Evolutionary conservation across 2,329 filamentous ascomycete species (phyloP).

Genomic region (Calonectria multiphialidica): DNA sequence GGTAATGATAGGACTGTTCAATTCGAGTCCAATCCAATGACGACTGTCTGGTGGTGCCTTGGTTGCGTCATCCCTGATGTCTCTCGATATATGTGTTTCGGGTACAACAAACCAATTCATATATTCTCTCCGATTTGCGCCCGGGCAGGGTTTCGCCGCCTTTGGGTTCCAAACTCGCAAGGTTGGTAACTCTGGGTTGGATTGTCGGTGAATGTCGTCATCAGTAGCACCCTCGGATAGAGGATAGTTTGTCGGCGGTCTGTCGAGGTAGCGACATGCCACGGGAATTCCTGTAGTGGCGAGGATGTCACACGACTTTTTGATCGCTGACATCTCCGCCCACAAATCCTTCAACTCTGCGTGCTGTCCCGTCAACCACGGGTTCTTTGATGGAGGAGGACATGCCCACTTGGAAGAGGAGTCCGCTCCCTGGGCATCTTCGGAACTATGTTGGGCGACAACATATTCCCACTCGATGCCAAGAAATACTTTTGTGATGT

Average conservation of each 20-base stretch:
- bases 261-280: constrained; percentile 27
- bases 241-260: constrained; percentile 5
- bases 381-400: constrained; percentile 17
- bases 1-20: constrained; percentile 42
- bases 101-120: constrained; percentile 36
- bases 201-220: constrained; percentile 26
- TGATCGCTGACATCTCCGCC: constrained; percentile 14
- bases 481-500: constrained; percentile 18
- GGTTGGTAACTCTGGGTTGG: neutral
- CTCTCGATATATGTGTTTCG: constrained; percentile 37
- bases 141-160: no score
- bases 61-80: constrained; percentile 27
- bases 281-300: constrained; percentile 33
- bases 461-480: constrained; percentile 46
- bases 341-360: neutral
- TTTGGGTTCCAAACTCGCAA: no score
- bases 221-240: constrained; percentile 17
- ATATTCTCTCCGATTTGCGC: neutral
- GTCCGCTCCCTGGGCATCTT: constrained; percentile 8
- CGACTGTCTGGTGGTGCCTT: constrained; percentile 34
- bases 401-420: constrained; percentile 29
- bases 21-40: constrained; percentile 41
- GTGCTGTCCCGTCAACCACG: neutral
- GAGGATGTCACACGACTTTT: constrained; percentile 39
- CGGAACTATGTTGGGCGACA: constrained; percentile 30